Evolutionary conservation across 495 filamentous ascomycete species (phyloP), one percentile per base, ranked within the genome.

Genomic region (Penicillium malachiteum): DNA sequence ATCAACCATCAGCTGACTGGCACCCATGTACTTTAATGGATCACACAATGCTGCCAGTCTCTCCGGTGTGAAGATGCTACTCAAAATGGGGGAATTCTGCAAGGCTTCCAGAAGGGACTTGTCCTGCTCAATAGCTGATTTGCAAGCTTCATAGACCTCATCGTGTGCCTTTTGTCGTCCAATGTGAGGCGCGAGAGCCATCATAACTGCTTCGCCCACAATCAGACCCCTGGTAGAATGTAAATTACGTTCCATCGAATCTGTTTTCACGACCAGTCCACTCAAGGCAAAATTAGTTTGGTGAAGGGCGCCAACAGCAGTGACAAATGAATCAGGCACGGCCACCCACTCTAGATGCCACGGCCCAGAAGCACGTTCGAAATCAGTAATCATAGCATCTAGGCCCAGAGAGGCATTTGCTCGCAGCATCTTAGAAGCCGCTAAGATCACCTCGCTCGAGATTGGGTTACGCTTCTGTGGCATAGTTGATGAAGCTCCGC

Each of bases 391-490:
- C 76, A 80, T 79, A 8, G 67, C 73, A 59, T 81, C 78, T 1
- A 81, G 54, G 11, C 45, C 55, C 2, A 72, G 70, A 11, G 78
- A 61, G 1, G 73, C 66, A 41, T 75, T 73, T 40, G 75, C 72
- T 0, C 73, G 61, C n/a, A 75, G 61, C 5, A 78, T 64, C 11
- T 77, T 66, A 18, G 77, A 78, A 1, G 74, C 73, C n/a, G 76
- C 76, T 0, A 78, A 53, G 31, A 78, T 79, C 18, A 78, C 70
- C 50, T 78, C 76, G 48, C 68, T 74, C 0, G 74, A 78, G 8
- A 81, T 79, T 0, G 76, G 76, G 52, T 81, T 81, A 11, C 76
- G 68, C 62, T 79, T 81, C 58, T 81, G 78, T 16, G 76, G 78
- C 78, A 81, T 81, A 0, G 78, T 81, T 0, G 71, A 75, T 13